Conservation (phyloP, 129 eudicot genomes). For the Flaveria bidentis region DNA sequence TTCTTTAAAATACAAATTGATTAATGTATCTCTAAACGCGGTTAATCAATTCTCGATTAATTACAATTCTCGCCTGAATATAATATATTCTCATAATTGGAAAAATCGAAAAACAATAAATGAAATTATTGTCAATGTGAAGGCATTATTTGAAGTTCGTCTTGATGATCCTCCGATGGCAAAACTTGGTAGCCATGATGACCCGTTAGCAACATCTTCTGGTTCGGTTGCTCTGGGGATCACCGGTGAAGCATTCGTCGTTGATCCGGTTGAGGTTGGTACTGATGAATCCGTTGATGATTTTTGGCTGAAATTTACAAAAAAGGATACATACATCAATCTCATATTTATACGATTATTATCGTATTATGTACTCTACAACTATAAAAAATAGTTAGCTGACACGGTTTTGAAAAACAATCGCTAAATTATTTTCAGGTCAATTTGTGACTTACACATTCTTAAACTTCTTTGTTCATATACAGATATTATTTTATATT, state of each 20-base stretch:
- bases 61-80: constrained; percentile 14
- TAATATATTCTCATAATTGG: constrained; percentile 2
- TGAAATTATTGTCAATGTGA: constrained; percentile 20
- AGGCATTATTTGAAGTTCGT: constrained; percentile 13
- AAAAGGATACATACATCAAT: no score
- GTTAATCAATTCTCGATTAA: background rate
- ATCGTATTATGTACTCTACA: no score
- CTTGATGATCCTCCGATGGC: constrained; percentile 45
- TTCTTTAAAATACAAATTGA: background rate
- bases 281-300: constrained; percentile 43
- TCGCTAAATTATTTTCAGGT: no score
- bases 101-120: constrained; percentile 13
- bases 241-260: constrained; percentile 18
- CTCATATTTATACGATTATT: no score
- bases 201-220: constrained; percentile 28
- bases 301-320: constrained; percentile 43
- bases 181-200: constrained; percentile 59
- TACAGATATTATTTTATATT: no score
- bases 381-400: no score
- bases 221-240: constrained; percentile 28
- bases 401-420: no score
- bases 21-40: background rate
- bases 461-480: no score
- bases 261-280: constrained; percentile 22
- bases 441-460: no score